Percentiles rank a stretch among this genome's conserved stretches.
phyloP scores from a whole-genome alignment of 257 asterid species.

The Cordia subcordata region DNA sequence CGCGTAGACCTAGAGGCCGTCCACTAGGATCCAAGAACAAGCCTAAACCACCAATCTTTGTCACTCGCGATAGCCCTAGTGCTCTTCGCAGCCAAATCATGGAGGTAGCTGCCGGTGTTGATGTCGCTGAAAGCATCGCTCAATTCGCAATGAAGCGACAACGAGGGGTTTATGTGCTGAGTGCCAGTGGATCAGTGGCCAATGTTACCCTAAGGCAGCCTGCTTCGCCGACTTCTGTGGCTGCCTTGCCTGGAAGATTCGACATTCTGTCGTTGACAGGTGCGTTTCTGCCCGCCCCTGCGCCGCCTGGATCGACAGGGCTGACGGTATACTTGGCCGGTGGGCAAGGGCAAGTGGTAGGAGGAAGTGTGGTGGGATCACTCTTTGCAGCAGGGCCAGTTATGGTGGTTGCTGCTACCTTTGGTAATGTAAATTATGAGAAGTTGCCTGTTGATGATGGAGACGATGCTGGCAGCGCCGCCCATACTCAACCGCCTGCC shows the following conservation, averaged over 20 bases:
- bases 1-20: conserved; percentile 8
- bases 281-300: conserved; percentile 6
- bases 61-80: conserved; percentile 6
- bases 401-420: conserved; percentile 16
- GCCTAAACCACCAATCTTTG: conserved; percentile 13
- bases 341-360: conserved; percentile 14
- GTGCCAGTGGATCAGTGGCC: conserved; percentile 7
- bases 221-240: background rate
- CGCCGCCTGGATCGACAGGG: conserved; percentile 11
- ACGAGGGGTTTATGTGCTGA: conserved; percentile 9
- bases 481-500: background rate
- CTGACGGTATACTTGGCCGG: conserved; percentile 12
- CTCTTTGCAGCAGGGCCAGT: conserved; percentile 10
- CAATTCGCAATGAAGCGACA: conserved; percentile 6
- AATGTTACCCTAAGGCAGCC: conserved; percentile 14
- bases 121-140: conserved; percentile 8
- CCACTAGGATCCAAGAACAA: conserved; percentile 16
- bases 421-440: conserved; percentile 13
- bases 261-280: conserved; percentile 14
- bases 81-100: conserved; percentile 10
- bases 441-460: conserved; percentile 11
- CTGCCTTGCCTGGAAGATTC: conserved; percentile 5
- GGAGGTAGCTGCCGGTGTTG: conserved; percentile 6
- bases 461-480: conserved; percentile 11
- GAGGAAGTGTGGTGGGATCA: conserved; percentile 14